Evolutionary conservation across 192 early-diverging fungal species (phyloP).

Genomic region (Gonapodya prolifera): DNA sequence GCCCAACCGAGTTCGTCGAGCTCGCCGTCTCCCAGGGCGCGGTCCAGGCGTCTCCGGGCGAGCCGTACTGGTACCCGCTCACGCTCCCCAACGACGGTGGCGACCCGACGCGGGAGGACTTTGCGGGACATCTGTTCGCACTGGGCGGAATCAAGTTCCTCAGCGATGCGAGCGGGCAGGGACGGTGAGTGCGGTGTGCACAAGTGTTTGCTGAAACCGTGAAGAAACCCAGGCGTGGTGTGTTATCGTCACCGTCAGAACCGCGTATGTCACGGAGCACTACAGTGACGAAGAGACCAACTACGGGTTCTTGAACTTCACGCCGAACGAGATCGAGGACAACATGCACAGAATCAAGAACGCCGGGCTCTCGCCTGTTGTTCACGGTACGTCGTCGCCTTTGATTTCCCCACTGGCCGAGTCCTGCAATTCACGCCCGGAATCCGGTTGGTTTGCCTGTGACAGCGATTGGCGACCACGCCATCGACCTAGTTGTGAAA

Average conservation of each 20-base stretch:
- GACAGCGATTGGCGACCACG: not conserved
- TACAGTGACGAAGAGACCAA: not conserved
- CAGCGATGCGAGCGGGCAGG: not conserved
- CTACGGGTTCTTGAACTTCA: not conserved
- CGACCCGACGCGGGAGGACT: too few relatives aligned
- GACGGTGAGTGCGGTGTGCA: too few relatives aligned
- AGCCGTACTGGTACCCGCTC: not conserved
- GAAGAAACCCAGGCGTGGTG: too few relatives aligned
- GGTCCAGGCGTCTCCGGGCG: not conserved
- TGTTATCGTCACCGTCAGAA: too few relatives aligned
- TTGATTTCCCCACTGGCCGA: too few relatives aligned
- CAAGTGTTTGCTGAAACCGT: too few relatives aligned
- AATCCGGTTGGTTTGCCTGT: too few relatives aligned
- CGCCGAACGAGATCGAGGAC: not conserved
- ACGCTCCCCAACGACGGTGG: not conserved
- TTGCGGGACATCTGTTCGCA: too few relatives aligned
- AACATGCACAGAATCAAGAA: not conserved
- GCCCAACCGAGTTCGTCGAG: not conserved
- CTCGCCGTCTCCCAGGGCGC: not conserved
- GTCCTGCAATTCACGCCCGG: too few relatives aligned
- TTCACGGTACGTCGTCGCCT: too few relatives aligned
- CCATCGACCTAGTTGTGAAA: not conserved
- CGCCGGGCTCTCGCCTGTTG: not conserved
- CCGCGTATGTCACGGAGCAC: not conserved
- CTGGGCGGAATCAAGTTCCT: not conserved